Evolutionary conservation across 176 grass and related monocot genomes (phyloP).

Genomic region (Oryza officinalis): DNA sequence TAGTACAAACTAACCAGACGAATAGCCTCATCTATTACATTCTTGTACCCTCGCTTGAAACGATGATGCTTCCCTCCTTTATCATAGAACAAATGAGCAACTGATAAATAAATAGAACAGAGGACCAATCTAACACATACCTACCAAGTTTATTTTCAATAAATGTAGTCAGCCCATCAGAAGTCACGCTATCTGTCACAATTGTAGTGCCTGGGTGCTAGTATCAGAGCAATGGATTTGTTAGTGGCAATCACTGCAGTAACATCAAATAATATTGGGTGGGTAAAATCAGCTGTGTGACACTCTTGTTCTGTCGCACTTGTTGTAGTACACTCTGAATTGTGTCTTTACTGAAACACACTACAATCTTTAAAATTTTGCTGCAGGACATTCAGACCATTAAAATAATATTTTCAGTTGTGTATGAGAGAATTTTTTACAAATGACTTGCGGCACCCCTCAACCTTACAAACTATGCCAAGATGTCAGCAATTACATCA

Average conservation of each 20-base stretch:
- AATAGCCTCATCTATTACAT: slow-evolving; percentile 99
- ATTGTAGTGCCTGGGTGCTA: slow-evolving; percentile 90
- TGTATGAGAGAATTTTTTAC: not conserved
- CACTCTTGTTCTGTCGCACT: not conserved
- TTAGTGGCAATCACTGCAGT: slow-evolving; percentile 32
- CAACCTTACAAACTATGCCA: not conserved
- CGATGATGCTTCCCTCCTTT: slow-evolving; percentile 96
- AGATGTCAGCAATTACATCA: too few relatives aligned
- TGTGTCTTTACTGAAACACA: not conserved
- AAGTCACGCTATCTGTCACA: slow-evolving; percentile 96
- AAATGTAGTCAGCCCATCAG: slow-evolving; percentile 92
- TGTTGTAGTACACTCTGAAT: not conserved
- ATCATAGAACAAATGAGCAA: slow-evolving; percentile 34
- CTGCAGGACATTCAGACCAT: not conserved
- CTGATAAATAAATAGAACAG: slow-evolving; percentile 26
- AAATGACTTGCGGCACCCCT: not conserved
- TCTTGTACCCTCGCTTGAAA: slow-evolving; percentile 97
- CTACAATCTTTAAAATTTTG: not conserved
- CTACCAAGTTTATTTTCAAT: slow-evolving; percentile 98
- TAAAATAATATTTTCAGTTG: not conserved
- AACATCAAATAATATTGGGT: slow-evolving; percentile 13
- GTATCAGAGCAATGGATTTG: slow-evolving; percentile 29
- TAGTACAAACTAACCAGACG: slow-evolving; percentile 65
- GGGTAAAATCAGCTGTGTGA: not conserved
- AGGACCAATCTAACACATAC: slow-evolving; percentile 26